Evolutionary conservation across 441 rosid species (phyloP).

Genomic region (Francoa sonchifolia): DNA sequence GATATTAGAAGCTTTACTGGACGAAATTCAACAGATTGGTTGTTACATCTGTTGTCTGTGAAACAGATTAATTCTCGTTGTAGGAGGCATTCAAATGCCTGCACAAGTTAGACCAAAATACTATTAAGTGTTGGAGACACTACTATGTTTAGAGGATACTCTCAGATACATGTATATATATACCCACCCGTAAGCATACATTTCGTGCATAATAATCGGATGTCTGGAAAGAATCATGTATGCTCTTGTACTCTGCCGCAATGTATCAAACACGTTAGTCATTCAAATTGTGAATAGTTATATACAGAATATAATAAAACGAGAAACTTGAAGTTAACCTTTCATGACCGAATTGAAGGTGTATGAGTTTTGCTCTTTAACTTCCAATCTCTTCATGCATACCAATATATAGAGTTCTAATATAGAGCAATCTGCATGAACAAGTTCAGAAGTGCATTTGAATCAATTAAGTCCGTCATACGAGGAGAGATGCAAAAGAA

Average conservation of each 20-base stretch:
- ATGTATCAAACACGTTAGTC: slow-evolving; percentile 7
- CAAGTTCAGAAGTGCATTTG: slow-evolving; percentile 7
- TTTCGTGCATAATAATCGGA: slow-evolving; percentile 57
- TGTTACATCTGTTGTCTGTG: slow-evolving; percentile 47
- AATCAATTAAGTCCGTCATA: background rate
- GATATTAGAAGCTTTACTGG: slow-evolving; percentile 68
- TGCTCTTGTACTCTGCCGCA: slow-evolving; percentile 70
- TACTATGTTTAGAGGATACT: too few species aligned
- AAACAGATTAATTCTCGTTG: slow-evolving; percentile 60
- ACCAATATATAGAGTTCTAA: slow-evolving; percentile 82
- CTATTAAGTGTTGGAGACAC: slow-evolving; percentile 8
- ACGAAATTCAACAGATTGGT: slow-evolving; percentile 66
- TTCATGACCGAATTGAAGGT: slow-evolving; percentile 78
- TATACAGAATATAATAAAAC: background rate
- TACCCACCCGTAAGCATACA: slow-evolving; percentile 69
- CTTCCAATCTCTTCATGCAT: slow-evolving; percentile 81
- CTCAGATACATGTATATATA: too few species aligned
- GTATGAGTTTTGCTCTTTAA: slow-evolving; percentile 72
- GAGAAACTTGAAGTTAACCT: slow-evolving; percentile 32
- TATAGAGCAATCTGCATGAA: slow-evolving; percentile 70
- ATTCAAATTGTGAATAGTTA: slow-evolving; percentile 1
- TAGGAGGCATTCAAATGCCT: slow-evolving; percentile 86
- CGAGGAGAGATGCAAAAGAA: too few species aligned
- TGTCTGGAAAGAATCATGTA: slow-evolving; percentile 68
- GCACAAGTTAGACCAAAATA: slow-evolving; percentile 14